Base-by-base conservation (phyloP, 73 alveolate species). In the Stentor coeruleus region DNA sequence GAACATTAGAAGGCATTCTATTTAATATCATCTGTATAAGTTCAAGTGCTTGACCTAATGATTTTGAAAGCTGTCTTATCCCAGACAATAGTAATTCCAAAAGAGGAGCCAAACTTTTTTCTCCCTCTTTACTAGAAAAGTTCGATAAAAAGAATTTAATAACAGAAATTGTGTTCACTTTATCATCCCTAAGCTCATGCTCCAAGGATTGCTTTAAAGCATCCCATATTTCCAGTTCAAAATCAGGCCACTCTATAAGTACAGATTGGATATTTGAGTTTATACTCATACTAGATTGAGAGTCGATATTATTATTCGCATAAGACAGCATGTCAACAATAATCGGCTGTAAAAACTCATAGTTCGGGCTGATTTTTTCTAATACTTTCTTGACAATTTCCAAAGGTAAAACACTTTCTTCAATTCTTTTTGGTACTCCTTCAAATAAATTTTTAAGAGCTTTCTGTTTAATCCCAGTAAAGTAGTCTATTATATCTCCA, bases 261-360 rank as follows among this genome's bases (percentile, higher is more conserved):
- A 49, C 20, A 11, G 6, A 11, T 11, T 49, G 6, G 66, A 49
- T 49, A 20, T 20, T 6, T 49, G 6, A 6, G 6, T 49, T 20
- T 6, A 49, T 6, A 11, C 20, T 49, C 66, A 11, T 31, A 2
- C 33, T 28, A 66, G n/a, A 37, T 66, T 20, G 11, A 66, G 20
- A 20, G 14, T 66, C 79, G n/a, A 28, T 66, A 66, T 66, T 20
- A 15, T 66, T 66, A 28, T 26, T 15, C 15, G 37, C 36, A 66
- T 66, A 66, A 26, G 36, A 28, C 79, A 66, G 39, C 79, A 66
- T 66, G 15, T 37, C 15, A 37, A 66, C 79, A 26, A 40, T 66
- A 33, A 66, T 66, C 37, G n/a, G 40, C 37, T 31, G n/a, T 26
- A 66, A 66, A 20, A 66, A 66, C 20, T 66, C n/a, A 66, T 37